Evolutionary conservation across 345 rosid genomes (phyloP).

Genomic region (Streptanthus diversifolius): DNA sequence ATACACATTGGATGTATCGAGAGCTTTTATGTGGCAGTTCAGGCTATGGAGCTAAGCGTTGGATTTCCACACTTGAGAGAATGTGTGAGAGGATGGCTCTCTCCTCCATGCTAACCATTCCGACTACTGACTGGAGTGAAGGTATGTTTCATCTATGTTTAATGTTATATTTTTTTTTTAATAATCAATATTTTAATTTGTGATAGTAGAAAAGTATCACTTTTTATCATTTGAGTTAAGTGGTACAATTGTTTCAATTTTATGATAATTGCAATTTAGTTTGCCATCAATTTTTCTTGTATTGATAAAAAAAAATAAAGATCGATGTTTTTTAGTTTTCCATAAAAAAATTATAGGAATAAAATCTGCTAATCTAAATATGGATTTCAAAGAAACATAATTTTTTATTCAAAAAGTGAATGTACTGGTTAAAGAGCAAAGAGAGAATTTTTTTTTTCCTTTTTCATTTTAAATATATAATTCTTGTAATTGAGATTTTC

Average conservation of each 20-base stretch:
- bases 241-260: neutral
- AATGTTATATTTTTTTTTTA: neutral
- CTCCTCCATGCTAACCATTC: conserved; percentile 9
- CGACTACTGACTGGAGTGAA: conserved; percentile 30
- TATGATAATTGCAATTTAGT: neutral
- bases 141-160: conserved; percentile 29
- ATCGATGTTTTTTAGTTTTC: neutral
- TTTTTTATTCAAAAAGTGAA: neutral
- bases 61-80: conserved; percentile 53
- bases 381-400: neutral
- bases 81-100: conserved; percentile 57
- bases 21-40: conserved; percentile 39
- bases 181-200: neutral
- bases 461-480: neutral
- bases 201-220: neutral
- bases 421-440: neutral
- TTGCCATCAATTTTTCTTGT: neutral
- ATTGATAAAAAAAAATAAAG: neutral
- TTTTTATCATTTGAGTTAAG: neutral
- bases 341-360: neutral
- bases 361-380: neutral
- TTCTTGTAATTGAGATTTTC: neutral
- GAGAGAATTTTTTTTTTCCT: no score
- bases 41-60: conserved; percentile 66
- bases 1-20: conserved; percentile 49